Percentiles rank a stretch among this genome's conserved stretches.
These are phyloP conservation scores for Aegilops tauschii DNA, from an alignment of 176 grass and related monocot genomes.

Conservation along the genomic window DNA sequence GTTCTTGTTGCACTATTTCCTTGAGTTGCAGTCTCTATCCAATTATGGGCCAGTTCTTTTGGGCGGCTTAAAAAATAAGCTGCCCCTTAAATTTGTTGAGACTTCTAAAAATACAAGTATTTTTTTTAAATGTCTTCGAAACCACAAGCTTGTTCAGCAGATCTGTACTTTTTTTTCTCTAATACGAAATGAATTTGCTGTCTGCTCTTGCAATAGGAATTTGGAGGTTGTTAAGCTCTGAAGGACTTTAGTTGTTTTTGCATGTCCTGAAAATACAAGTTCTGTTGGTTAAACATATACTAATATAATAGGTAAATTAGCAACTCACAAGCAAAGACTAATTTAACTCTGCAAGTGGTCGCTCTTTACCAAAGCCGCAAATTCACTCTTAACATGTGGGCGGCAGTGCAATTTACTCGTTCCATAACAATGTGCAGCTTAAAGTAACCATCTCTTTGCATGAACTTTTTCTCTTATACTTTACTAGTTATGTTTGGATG, in stretches of 20 bases:
- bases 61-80: too few species aligned
- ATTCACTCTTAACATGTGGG: not conserved
- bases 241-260: constrained; percentile 1
- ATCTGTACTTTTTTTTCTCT: not conserved
- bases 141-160: not conserved
- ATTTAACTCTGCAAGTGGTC: not conserved
- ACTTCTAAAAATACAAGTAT: too few species aligned
- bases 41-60: not conserved
- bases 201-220: not conserved
- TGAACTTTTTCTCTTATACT: not conserved
- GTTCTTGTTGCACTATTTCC: constrained; percentile 1
- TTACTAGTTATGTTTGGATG: not conserved
- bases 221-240: not conserved
- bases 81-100: too few species aligned
- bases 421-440: not conserved
- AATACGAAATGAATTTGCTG: not conserved
- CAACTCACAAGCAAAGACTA: not conserved
- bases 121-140: not conserved
- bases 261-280: not conserved
- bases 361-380: not conserved
- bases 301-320: not conserved
- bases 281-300: not conserved
- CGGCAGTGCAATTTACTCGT: not conserved
- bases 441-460: constrained; percentile 15
- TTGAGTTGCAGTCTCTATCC: not conserved